These are phyloP conservation scores for Pichia sp. DNA, from an alignment of 1,139 yeast species.

Conservation along the genomic window DNA sequence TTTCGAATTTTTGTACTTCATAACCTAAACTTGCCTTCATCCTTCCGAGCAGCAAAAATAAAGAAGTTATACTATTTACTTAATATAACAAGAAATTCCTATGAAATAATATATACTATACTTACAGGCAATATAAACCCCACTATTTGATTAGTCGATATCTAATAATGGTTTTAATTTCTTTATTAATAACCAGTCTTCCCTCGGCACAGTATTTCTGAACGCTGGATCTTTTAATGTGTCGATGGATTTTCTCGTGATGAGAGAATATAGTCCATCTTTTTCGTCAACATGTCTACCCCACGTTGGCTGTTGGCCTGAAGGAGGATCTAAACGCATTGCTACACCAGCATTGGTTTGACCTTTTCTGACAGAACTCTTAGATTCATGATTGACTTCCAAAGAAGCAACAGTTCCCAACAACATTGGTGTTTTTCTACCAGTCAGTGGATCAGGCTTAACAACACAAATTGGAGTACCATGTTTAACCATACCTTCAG, in stretches of 20 bases:
- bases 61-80: too few species aligned
- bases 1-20: neutral
- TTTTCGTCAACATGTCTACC: constrained; percentile 97
- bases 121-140: neutral
- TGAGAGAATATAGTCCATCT: constrained; percentile 82
- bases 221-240: constrained; percentile 98
- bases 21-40: too few species aligned
- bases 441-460: constrained; percentile 80
- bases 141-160: constrained; percentile 34
- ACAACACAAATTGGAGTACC: constrained; percentile 98
- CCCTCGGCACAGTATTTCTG: constrained; percentile 89
- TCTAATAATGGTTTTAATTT: constrained; percentile 84
- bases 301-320: constrained; percentile 94
- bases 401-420: constrained; percentile 84
- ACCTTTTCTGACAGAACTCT: constrained; percentile 80
- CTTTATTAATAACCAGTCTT: constrained; percentile 90
- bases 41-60: too few species aligned
- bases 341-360: constrained; percentile 98
- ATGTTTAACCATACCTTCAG: constrained; percentile 80
- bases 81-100: neutral
- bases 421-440: constrained; percentile 64
- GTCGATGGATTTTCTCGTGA: constrained; percentile 86
- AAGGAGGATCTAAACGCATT: constrained; percentile 90
- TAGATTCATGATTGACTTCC: constrained; percentile 91
- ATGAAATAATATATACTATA: neutral